A percentile compares a stretch with the other conserved stretches of the same genome.
These are phyloP conservation scores for Corrigiola litoralis DNA, from an alignment of 179 eudicot species.

Conservation along the genomic window DNA sequence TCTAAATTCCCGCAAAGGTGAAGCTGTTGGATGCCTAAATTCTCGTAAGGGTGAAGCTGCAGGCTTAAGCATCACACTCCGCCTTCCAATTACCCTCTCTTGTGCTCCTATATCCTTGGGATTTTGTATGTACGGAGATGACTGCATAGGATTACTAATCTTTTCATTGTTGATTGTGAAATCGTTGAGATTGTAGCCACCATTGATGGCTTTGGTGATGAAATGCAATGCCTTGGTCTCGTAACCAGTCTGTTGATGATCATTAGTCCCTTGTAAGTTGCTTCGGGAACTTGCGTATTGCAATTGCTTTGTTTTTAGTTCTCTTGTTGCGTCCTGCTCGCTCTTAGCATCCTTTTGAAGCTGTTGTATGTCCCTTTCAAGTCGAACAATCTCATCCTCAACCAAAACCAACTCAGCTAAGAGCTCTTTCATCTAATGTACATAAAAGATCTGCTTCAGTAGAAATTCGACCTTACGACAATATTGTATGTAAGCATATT, in stretches of 20 bases:
- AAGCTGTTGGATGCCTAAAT: constrained; percentile 51
- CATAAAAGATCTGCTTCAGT: neutral
- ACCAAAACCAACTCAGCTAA: constrained; percentile 66
- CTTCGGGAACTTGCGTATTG: neutral
- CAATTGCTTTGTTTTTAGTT: constrained; percentile 24
- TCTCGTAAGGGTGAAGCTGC: constrained; percentile 60
- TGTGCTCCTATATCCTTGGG: constrained; percentile 31
- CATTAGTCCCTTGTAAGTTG: neutral
- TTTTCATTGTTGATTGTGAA: constrained; percentile 37
- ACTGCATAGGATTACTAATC: constrained; percentile 31
- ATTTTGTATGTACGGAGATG: constrained; percentile 8
- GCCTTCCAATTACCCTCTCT: constrained; percentile 30
- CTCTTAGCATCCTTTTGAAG: constrained; percentile 45
- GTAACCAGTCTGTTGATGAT: constrained; percentile 20
- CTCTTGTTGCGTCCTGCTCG: constrained; percentile 49
- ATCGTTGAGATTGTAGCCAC: constrained; percentile 53
- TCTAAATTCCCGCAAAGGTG: constrained; percentile 17
- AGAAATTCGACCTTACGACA: neutral
- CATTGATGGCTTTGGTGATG: constrained; percentile 83
- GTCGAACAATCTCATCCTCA: constrained; percentile 64
- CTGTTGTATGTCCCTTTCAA: constrained; percentile 62
- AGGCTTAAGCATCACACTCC: constrained; percentile 44
- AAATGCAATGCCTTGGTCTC: constrained; percentile 78
- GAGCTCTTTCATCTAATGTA: constrained; percentile 54
- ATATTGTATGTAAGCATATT: too few species aligned